These are phyloP conservation scores for Grosmannia clavigera DNA, from an alignment of 2,329 filamentous ascomycete genomes.

Conservation along the genomic window DNA sequence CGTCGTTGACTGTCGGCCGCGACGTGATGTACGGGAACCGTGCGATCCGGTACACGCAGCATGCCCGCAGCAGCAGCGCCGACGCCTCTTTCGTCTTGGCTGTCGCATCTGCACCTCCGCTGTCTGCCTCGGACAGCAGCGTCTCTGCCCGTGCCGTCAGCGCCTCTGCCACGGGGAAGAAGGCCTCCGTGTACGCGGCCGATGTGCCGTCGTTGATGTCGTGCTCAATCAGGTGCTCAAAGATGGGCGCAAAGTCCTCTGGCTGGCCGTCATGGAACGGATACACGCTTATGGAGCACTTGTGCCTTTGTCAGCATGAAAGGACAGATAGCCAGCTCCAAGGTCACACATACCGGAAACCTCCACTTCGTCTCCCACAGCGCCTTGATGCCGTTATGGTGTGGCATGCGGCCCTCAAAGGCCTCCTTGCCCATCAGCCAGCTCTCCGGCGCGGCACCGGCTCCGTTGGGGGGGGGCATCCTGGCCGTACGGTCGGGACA, in stretches of 20 bases:
- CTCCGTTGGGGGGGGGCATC: slow-evolving; percentile 15
- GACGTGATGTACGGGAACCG: slow-evolving; percentile 50
- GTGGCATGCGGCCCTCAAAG: slow-evolving; percentile 35
- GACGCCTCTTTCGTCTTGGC: slow-evolving; percentile 40
- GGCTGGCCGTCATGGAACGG: slow-evolving; percentile 62
- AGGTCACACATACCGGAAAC: slow-evolving; percentile 30
- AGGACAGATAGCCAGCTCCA: not conserved
- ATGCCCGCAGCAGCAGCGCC: slow-evolving; percentile 55
- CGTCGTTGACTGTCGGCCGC: slow-evolving; percentile 25
- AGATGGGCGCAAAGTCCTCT: slow-evolving; percentile 59
- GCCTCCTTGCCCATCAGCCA: slow-evolving; percentile 15
- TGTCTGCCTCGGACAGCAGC: slow-evolving; percentile 17
- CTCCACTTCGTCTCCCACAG: slow-evolving; percentile 72
- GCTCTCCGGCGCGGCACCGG: not conserved
- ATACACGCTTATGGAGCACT: slow-evolving; percentile 51
- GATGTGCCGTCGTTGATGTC: slow-evolving; percentile 54
- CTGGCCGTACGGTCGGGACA: not conserved
- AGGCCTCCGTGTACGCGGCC: slow-evolving; percentile 49
- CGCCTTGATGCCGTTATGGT: slow-evolving; percentile 46
- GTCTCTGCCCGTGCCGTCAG: slow-evolving; percentile 39
- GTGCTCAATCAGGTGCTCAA: slow-evolving; percentile 46
- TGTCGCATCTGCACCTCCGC: slow-evolving; percentile 14
- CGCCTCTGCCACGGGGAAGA: slow-evolving; percentile 47
- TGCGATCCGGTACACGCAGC: slow-evolving; percentile 60
- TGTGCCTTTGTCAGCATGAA: not conserved